phyloP scores from a whole-genome alignment of 805 yeast genomes.

The Yamadazyma nakazawae region DNA sequence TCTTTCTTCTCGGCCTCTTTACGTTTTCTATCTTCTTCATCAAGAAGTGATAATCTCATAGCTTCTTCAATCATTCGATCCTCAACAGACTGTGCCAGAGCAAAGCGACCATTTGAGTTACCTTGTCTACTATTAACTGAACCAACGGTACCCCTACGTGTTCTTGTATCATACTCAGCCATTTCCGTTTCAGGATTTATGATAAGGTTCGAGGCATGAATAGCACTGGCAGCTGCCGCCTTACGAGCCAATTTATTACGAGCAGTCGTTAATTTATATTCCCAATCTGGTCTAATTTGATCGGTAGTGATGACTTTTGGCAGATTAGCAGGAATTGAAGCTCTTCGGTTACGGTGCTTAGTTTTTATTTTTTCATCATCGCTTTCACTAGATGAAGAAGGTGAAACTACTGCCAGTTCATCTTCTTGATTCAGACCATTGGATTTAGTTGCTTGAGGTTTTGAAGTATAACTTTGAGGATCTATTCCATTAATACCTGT shows the following conservation, averaged over 20 bases:
- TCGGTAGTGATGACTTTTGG: slow-evolving; percentile 78
- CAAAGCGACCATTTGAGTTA: background rate
- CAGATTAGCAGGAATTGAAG: slow-evolving; percentile 62
- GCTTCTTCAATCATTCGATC: slow-evolving; percentile 86
- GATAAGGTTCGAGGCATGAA: slow-evolving; percentile 81
- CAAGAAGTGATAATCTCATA: slow-evolving; percentile 65
- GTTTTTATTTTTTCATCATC: background rate
- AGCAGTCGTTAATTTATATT: slow-evolving; percentile 64
- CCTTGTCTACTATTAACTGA: slow-evolving; percentile 6
- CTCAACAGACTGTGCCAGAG: slow-evolving; percentile 31
- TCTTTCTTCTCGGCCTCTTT: slow-evolving; percentile 11
- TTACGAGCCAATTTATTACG: slow-evolving; percentile 75
- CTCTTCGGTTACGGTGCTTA: slow-evolving; percentile 20
- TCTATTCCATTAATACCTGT: slow-evolving; percentile 57
- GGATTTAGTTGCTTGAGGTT: background rate
- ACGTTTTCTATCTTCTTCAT: slow-evolving; percentile 55
- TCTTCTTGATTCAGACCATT: background rate
- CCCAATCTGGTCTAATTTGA: slow-evolving; percentile 91
- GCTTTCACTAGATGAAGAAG: slow-evolving; percentile 7
- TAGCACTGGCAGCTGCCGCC: slow-evolving; percentile 91
- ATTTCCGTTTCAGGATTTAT: slow-evolving; percentile 27
- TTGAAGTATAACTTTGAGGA: slow-evolving; percentile 30
- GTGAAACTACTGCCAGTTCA: slow-evolving; percentile 8
- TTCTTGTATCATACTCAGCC: slow-evolving; percentile 15
- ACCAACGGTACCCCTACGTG: slow-evolving; percentile 12